These are phyloP conservation scores for Fistulinella prunicolor DNA, from an alignment of 768 basidiomycete species.

Conservation along the genomic window DNA sequence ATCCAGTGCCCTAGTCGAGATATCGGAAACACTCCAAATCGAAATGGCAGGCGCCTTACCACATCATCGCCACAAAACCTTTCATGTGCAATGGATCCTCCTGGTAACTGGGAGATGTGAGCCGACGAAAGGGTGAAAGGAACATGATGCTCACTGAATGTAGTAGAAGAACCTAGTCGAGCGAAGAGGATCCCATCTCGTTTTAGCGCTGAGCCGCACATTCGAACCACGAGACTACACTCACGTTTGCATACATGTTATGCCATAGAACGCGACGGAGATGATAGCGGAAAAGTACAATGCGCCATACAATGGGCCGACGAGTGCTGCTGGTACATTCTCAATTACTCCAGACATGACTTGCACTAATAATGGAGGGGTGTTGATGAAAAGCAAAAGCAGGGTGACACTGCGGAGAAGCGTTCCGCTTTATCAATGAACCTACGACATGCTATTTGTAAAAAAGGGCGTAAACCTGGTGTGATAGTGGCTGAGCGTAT, in stretches of 20 bases:
- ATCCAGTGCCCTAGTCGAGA: not conserved
- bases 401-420: not conserved
- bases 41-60: not conserved
- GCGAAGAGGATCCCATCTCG: not conserved
- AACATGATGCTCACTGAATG: constrained; percentile 3
- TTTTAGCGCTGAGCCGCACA: not conserved
- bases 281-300: constrained; percentile 3
- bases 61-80: not conserved
- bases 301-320: constrained; percentile 1
- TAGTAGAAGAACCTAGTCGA: constrained; percentile 1
- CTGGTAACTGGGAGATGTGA: constrained; percentile 1
- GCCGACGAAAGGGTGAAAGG: not conserved
- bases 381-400: not conserved
- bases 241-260: constrained; percentile 7
- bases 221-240: not conserved
- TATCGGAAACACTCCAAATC: not conserved
- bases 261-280: constrained; percentile 1
- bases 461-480: not conserved
- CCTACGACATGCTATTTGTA: not conserved
- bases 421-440: not conserved
- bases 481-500: not conserved
- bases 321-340: too few species aligned
- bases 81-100: not conserved
- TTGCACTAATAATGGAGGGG: not conserved
- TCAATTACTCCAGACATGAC: not conserved